These are phyloP conservation scores for Aspergillus funiculosus DNA, from an alignment of 495 filamentous ascomycete species.

Conservation along the genomic window DNA sequence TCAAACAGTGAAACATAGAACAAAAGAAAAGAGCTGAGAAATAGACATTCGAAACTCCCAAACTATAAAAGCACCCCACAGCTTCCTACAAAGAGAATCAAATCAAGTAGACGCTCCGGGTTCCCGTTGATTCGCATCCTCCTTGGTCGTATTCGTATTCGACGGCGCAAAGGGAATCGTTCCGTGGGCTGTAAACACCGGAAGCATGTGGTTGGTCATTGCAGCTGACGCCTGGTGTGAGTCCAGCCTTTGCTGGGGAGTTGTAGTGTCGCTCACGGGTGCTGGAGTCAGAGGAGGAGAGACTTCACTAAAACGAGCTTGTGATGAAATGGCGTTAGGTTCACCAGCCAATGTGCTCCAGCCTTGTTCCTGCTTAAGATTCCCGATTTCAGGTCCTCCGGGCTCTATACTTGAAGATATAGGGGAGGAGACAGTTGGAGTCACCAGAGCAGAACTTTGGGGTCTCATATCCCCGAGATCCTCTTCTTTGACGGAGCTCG, in stretches of 20 bases:
- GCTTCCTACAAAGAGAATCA: not conserved
- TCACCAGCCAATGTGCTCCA: conserved; percentile 1
- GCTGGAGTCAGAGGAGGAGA: conserved; percentile 26
- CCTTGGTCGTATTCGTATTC: not conserved
- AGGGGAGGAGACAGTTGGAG: conserved; percentile 6
- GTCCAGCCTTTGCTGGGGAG: conserved; percentile 21
- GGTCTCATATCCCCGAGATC: not conserved
- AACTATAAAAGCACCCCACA: too few species aligned
- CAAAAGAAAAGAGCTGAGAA: conserved; percentile 1
- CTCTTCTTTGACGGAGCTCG: not conserved
- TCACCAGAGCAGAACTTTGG: not conserved
- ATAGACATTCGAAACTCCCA: not conserved
- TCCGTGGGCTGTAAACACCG: conserved; percentile 47
- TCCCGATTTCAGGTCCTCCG: not conserved
- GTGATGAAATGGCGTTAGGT: conserved; percentile 2
- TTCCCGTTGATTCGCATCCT: not conserved
- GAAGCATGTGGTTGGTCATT: conserved; percentile 41
- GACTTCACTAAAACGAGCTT: conserved; percentile 7
- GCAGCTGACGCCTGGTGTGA: conserved; percentile 30
- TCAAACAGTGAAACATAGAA: conserved; percentile 11
- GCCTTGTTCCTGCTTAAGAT: not conserved
- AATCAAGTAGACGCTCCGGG: not conserved
- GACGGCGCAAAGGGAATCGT: conserved; percentile 46
- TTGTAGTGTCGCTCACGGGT: conserved; percentile 3
- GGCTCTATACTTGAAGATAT: not conserved